Evolutionary conservation across 169 alveolate genomes (phyloP).

Genomic region (Perkinsus marinus): DNA sequence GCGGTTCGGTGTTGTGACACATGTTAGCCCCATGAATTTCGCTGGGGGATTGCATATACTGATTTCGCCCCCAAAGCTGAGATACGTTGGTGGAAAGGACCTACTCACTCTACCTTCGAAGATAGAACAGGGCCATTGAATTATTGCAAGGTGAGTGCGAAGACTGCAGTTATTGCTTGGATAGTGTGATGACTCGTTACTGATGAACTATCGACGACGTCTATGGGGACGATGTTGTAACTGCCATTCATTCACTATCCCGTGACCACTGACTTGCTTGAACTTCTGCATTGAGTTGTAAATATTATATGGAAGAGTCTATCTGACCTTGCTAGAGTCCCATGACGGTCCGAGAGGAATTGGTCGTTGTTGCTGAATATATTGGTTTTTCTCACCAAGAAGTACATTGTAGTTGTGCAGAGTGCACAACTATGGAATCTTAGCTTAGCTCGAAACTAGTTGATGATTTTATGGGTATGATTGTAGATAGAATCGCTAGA

Average conservation of each 20-base stretch:
- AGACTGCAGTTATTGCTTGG: background rate
- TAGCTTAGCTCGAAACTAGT: too few relatives aligned
- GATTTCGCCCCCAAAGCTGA: background rate
- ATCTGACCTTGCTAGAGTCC: too few relatives aligned
- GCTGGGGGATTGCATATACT: background rate
- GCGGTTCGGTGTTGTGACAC: background rate
- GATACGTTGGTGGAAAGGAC: background rate
- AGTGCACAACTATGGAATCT: too few relatives aligned
- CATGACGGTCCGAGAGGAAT: too few relatives aligned
- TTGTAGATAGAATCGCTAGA: too few relatives aligned
- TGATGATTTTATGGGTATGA: too few relatives aligned
- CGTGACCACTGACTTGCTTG: background rate
- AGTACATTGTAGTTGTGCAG: too few relatives aligned
- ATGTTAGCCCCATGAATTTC: too few relatives aligned
- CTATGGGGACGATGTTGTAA: background rate
- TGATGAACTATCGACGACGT: background rate
- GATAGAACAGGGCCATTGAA: background rate
- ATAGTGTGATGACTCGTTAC: background rate
- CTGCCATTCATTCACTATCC: background rate
- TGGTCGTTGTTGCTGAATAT: too few relatives aligned
- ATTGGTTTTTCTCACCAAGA: too few relatives aligned
- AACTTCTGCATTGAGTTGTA: background rate
- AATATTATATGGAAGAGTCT: too few relatives aligned
- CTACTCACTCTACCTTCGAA: background rate
- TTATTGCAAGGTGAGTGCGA: too few relatives aligned